Evolutionary conservation across 352 stramenopile species (phyloP).

Genomic region (Globisporangium yorkense): DNA sequence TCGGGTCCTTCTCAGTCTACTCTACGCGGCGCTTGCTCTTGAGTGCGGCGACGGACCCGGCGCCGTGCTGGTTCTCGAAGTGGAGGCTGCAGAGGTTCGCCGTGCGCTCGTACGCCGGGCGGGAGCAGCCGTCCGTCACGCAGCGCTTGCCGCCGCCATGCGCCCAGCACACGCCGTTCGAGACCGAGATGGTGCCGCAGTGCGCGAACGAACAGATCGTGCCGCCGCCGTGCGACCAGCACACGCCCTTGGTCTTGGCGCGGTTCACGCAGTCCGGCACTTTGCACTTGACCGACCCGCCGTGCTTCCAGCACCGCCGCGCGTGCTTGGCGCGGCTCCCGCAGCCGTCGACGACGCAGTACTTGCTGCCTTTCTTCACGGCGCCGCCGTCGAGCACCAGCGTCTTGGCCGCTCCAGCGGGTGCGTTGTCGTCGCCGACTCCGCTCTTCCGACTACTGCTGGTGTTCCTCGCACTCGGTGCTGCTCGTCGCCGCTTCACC

Average conservation of each 20-base stretch:
- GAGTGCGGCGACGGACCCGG: too few species aligned
- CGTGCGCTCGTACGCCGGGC: conserved; percentile 47
- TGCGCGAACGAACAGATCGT: conserved; percentile 37
- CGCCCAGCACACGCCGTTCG: conserved; percentile 51
- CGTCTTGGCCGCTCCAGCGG: conserved; percentile 8
- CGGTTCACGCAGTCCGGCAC: conserved; percentile 42
- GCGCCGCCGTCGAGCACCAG: neutral
- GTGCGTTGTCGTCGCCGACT: neutral
- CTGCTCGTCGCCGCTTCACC: conserved; percentile 3
- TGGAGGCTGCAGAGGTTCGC: conserved; percentile 47
- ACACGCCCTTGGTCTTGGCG: conserved; percentile 55
- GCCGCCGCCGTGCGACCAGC: conserved; percentile 55
- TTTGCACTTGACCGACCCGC: conserved; percentile 57
- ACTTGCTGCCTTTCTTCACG: conserved; percentile 51
- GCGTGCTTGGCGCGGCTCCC: conserved; percentile 47
- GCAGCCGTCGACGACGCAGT: conserved; percentile 47
- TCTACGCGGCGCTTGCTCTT: too few species aligned
- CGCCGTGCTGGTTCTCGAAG: conserved; percentile 14
- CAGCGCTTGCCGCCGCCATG: conserved; percentile 25
- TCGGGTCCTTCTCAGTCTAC: too few species aligned
- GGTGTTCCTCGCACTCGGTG: neutral
- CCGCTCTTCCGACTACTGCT: conserved; percentile 6
- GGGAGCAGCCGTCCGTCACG: conserved; percentile 13
- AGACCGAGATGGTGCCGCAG: conserved; percentile 45
- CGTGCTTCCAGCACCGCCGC: conserved; percentile 47